These are phyloP conservation scores for Monosiga brevicollis DNA, from an alignment of 78 protist genomes.

Conservation along the genomic window DNA sequence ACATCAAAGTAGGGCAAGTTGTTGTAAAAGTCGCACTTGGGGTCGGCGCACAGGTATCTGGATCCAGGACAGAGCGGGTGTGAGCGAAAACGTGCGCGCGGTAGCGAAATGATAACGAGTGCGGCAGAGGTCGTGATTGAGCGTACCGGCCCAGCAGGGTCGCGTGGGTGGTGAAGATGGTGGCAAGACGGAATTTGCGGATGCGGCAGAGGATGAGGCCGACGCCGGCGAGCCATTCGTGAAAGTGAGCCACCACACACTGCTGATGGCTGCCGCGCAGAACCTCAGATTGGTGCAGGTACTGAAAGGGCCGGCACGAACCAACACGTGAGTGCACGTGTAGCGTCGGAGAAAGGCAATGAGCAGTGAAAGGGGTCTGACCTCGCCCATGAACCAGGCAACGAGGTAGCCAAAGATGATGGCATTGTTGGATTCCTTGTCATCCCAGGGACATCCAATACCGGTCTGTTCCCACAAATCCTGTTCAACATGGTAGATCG, in stretches of 20 bases:
- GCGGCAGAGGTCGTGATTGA: neutral
- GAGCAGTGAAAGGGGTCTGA: neutral
- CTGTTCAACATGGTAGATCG: too few relatives aligned
- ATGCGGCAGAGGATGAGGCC: constrained; percentile 42
- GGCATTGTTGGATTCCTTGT: constrained; percentile 55
- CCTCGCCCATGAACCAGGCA: constrained; percentile 61
- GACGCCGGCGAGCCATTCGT: constrained; percentile 74
- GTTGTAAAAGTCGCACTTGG: constrained; percentile 63
- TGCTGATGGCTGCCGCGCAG: constrained; percentile 7
- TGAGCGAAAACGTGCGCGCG: neutral
- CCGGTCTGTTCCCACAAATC: neutral
- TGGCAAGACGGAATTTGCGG: constrained; percentile 43
- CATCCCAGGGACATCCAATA: constrained; percentile 15
- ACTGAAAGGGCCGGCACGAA: neutral
- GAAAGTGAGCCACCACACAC: constrained; percentile 65
- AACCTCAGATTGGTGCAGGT: neutral
- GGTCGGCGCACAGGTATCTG: constrained; percentile 75
- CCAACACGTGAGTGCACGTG: neutral
- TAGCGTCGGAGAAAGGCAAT: neutral
- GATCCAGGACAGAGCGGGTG: neutral
- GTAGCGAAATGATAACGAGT: neutral
- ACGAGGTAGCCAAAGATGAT: constrained; percentile 62
- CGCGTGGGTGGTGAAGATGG: constrained; percentile 81
- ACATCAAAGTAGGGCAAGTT: constrained; percentile 33
- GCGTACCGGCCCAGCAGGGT: constrained; percentile 46